phyloP scores from a whole-genome alignment of 208 protist species.

The Herpetomonas samuelpessoai region DNA sequence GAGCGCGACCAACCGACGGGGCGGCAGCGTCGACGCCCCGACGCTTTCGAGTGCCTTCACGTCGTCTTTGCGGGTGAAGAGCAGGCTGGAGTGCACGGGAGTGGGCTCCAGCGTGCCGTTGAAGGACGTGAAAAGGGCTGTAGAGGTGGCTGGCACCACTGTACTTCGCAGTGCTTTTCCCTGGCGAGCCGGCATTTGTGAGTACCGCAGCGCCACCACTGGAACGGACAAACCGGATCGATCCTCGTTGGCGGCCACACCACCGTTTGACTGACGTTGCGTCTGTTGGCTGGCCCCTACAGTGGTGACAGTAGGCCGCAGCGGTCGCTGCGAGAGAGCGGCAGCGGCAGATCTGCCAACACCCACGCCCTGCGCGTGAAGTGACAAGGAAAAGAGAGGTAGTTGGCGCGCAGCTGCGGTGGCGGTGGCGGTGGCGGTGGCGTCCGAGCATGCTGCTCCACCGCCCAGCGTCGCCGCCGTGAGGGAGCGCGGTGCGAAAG shows the following conservation, averaged over 20 bases:
- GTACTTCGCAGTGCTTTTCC: neutral
- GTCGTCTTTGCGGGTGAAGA: conserved; percentile 9
- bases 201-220: conserved; percentile 7
- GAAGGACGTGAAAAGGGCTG: neutral
- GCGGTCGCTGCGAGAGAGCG: neutral
- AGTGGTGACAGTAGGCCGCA: conserved; percentile 1
- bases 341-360: neutral
- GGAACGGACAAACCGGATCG: neutral
- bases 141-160: neutral
- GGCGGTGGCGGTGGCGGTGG: neutral
- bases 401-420: neutral
- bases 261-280: neutral
- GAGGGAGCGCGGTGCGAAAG: conserved; percentile 3
- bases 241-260: neutral
- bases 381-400: conserved; percentile 14
- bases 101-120: conserved; percentile 2
- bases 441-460: neutral
- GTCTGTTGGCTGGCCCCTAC: conserved; percentile 14
- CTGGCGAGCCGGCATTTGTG: neutral
- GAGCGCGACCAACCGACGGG: conserved; percentile 15
- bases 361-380: neutral
- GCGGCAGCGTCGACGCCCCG: neutral
- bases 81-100: conserved; percentile 9
- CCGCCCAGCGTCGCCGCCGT: neutral
- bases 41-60: neutral